Evolutionary conservation across 495 filamentous ascomycete genomes (phyloP).

Genomic region (Aspergillus steynii): DNA sequence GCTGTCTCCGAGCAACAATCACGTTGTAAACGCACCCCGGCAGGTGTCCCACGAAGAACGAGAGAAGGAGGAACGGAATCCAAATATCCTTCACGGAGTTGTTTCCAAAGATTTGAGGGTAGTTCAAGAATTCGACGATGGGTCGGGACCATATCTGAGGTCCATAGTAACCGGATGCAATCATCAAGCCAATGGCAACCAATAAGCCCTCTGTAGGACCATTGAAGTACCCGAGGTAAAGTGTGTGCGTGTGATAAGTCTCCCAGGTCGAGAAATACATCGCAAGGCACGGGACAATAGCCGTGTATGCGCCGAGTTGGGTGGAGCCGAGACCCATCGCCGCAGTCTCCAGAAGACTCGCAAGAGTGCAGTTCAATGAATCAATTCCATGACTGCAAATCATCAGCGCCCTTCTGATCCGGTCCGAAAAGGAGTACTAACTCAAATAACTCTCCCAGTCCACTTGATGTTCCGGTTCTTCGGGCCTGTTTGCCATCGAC

Average conservation of each 20-base stretch:
- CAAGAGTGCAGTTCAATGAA: slow-evolving; percentile 93
- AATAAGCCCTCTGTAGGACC: slow-evolving; percentile 95
- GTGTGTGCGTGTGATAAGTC: slow-evolving; percentile 96
- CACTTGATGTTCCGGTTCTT: slow-evolving; percentile 91
- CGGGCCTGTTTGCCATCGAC: slow-evolving; percentile 97
- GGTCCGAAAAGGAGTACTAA: slow-evolving; percentile 35
- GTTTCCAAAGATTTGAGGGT: slow-evolving; percentile 59
- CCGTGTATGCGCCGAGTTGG: slow-evolving; percentile 83
- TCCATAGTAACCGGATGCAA: slow-evolving; percentile 81
- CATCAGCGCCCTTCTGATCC: slow-evolving; percentile 30
- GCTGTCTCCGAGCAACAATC: slow-evolving; percentile 66
- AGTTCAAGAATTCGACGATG: slow-evolving; percentile 63
- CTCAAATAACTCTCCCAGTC: slow-evolving; percentile 95
- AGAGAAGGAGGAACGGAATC: slow-evolving; percentile 71
- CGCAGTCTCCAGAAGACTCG: slow-evolving; percentile 81
- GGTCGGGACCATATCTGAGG: slow-evolving; percentile 83
- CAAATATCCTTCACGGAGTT: slow-evolving; percentile 81
- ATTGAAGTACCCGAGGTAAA: slow-evolving; percentile 96
- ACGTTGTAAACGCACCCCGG: slow-evolving; percentile 82
- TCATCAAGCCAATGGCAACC: slow-evolving; percentile 82
- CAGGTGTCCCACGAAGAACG: slow-evolving; percentile 78
- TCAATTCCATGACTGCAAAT: slow-evolving; percentile 83
- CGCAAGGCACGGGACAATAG: slow-evolving; percentile 83
- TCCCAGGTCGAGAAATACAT: slow-evolving; percentile 99
- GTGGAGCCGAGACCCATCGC: slow-evolving; percentile 87